A percentile compares a stretch with the other conserved stretches of the same genome.
phyloP scores from a whole-genome alignment of 2,329 filamentous ascomycete genomes.

The Neurospora sp. region DNA sequence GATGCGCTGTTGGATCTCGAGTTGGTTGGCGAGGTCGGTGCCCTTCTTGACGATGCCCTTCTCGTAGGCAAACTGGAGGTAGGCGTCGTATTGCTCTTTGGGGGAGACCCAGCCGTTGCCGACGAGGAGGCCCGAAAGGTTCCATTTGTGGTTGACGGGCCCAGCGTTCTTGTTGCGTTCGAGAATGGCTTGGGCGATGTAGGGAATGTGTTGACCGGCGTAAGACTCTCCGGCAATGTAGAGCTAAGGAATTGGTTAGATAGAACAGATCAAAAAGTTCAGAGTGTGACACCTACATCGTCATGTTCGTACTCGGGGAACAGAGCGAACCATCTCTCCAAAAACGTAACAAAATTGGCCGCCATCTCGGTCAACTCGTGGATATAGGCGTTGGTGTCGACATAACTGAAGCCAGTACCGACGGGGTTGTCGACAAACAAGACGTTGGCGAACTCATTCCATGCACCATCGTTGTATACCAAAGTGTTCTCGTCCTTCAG shows the following conservation, averaged over 20 bases:
- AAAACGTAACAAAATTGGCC: constrained; percentile 72
- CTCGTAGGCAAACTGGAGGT: constrained; percentile 72
- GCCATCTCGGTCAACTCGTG: constrained; percentile 85
- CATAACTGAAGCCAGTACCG: constrained; percentile 92
- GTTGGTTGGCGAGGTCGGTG: constrained; percentile 49
- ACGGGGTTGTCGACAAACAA: constrained; percentile 97
- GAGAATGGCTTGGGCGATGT: constrained; percentile 85
- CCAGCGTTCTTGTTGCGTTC: constrained; percentile 62
- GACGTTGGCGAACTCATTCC: constrained; percentile 96
- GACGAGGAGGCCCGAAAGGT: constrained; percentile 75
- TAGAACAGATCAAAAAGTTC: neutral
- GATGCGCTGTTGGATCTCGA: constrained; percentile 58
- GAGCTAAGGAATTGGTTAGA: constrained; percentile 44
- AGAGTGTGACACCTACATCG: constrained; percentile 57
- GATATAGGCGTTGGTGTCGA: constrained; percentile 78
- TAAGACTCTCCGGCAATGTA: constrained; percentile 96
- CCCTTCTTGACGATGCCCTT: constrained; percentile 61
- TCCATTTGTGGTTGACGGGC: constrained; percentile 50
- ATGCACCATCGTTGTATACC: constrained; percentile 81
- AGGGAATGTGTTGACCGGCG: constrained; percentile 93
- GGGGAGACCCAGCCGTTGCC: constrained; percentile 98
- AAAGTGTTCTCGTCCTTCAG: constrained; percentile 65
- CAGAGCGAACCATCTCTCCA: constrained; percentile 82
- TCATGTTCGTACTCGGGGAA: constrained; percentile 89
- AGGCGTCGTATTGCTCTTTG: constrained; percentile 78